Conservation (phyloP, 1,139 yeast genomes). For the Pichia sorboxylosa region DNA sequence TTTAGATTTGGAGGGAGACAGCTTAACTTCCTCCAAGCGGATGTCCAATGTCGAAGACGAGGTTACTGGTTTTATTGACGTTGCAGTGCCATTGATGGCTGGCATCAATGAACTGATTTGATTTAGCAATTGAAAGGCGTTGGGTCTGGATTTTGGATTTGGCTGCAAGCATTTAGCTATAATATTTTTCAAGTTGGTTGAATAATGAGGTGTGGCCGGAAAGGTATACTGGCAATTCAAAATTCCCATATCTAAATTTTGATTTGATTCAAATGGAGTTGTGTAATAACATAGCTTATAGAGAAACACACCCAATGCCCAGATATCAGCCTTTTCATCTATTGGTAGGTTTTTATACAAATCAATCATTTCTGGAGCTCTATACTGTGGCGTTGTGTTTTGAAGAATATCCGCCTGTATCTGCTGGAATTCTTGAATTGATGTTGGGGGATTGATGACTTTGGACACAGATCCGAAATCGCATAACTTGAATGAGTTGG, state of each 20-base stretch:
- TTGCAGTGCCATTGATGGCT: too few relatives aligned
- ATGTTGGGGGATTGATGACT: slow-evolving; percentile 52
- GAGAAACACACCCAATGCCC: slow-evolving; percentile 91
- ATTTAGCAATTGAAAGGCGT: slow-evolving; percentile 53
- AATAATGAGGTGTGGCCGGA: slow-evolving; percentile 42
- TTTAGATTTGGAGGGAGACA: too few relatives aligned
- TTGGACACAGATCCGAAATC: slow-evolving; percentile 91
- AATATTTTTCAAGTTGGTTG: slow-evolving; percentile 56
- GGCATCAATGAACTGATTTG: too few relatives aligned
- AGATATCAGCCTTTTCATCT: slow-evolving; percentile 88
- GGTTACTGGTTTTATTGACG: too few relatives aligned
- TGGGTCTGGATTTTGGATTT: slow-evolving; percentile 64
- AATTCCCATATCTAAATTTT: slow-evolving; percentile 58
- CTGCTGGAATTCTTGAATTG: slow-evolving; percentile 51
- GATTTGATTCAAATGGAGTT: slow-evolving; percentile 74
- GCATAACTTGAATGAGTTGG: slow-evolving; percentile 65
- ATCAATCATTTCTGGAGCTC: slow-evolving; percentile 96
- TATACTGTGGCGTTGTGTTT: slow-evolving; percentile 94
- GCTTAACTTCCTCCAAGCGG: too few relatives aligned
- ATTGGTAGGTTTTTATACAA: slow-evolving; percentile 73
- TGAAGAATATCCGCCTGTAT: slow-evolving; percentile 76
- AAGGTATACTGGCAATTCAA: slow-evolving; percentile 55
- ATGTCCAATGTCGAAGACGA: too few relatives aligned
- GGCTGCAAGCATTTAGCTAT: slow-evolving; percentile 37
- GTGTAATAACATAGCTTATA: slow-evolving; percentile 89